Conservation (phyloP, 2,329 filamentous ascomycete species). For the Cryphonectria japonica region DNA sequence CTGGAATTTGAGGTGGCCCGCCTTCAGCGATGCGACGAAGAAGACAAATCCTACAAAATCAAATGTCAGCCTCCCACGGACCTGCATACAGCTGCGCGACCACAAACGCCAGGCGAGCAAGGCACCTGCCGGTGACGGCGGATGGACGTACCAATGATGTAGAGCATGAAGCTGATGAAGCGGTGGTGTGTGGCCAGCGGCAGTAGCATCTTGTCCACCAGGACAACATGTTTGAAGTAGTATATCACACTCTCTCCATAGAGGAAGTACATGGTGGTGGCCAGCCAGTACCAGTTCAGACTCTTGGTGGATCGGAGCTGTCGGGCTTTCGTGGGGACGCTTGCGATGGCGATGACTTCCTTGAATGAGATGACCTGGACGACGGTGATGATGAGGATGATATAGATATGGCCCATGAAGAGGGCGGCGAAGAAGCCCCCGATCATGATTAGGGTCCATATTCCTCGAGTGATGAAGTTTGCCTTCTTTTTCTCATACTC, state of each 20-base stretch:
- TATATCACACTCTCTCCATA: constrained; percentile 99
- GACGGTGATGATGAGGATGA: constrained; percentile 89
- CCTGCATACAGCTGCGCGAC: too few species aligned
- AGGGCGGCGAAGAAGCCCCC: constrained; percentile 87
- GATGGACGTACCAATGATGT: constrained; percentile 80
- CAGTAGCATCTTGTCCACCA: constrained; percentile 90
- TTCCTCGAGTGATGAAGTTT: constrained; percentile 93
- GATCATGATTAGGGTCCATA: constrained; percentile 99
- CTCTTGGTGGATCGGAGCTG: constrained; percentile 93
- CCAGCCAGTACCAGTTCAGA: constrained; percentile 98
- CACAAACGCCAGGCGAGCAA: background rate
- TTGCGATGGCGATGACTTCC: constrained; percentile 97
- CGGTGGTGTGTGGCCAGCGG: constrained; percentile 96
- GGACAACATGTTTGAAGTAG: constrained; percentile 98
- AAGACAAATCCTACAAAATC: constrained; percentile 81
- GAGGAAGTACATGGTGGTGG: constrained; percentile 98
- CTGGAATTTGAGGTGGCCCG: constrained; percentile 96
- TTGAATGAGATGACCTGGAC: constrained; percentile 98
- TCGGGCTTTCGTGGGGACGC: constrained; percentile 87
- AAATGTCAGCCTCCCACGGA: constrained; percentile 29
- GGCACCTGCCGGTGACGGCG: background rate
- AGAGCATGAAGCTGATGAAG: constrained; percentile 98
- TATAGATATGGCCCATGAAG: constrained; percentile 96
- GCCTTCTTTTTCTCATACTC: constrained; percentile 99
- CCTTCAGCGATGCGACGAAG: constrained; percentile 92